Conservation (phyloP, 108 stramenopile genomes). For the Epipyxis sp. region DNA sequence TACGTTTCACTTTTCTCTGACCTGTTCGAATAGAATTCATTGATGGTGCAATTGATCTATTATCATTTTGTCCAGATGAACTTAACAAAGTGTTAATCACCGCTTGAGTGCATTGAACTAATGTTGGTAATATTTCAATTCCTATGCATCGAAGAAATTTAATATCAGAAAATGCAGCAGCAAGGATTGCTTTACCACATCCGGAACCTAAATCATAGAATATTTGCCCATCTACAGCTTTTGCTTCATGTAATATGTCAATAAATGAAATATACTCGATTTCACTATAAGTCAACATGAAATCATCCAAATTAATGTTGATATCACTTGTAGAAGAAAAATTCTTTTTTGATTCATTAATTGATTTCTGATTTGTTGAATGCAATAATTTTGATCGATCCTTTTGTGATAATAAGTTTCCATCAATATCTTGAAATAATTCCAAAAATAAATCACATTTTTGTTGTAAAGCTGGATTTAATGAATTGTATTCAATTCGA, state of each 20-base stretch:
- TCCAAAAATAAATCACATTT: background rate
- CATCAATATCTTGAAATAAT: background rate
- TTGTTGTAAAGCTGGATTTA: no score
- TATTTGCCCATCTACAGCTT: constrained; percentile 9
- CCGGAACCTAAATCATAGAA: constrained; percentile 15
- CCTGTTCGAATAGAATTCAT: background rate
- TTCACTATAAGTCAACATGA: background rate
- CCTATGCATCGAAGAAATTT: background rate
- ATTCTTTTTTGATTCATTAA: background rate
- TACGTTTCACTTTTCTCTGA: background rate
- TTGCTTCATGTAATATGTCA: background rate
- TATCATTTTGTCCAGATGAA: background rate
- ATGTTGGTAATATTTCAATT: background rate
- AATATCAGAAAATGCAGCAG: background rate
- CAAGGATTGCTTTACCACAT: background rate
- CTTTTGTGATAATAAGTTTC: background rate
- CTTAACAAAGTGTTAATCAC: background rate
- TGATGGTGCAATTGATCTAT: background rate
- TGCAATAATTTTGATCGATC: background rate
- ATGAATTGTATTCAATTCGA: no score
- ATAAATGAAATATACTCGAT: background rate
- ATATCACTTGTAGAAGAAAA: no score
- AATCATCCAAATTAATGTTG: background rate
- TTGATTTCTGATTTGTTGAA: background rate
- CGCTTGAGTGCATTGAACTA: background rate